phyloP scores from a whole-genome alignment of 2,329 filamentous ascomycete genomes.

The Helotiales sp. region DNA sequence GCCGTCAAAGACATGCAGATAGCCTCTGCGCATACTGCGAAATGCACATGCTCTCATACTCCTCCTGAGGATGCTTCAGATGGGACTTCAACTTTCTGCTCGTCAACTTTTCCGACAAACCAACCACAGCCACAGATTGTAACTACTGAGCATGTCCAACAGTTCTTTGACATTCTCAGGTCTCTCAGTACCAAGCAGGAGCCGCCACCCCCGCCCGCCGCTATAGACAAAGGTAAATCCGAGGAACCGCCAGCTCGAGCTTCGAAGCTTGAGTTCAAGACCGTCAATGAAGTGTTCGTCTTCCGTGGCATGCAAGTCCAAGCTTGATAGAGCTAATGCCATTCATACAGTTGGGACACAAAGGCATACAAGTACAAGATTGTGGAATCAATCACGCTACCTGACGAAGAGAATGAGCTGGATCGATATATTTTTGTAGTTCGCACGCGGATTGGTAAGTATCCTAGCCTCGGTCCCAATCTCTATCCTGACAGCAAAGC shows the following conservation, averaged over 20 bases:
- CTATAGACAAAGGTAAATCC: slow-evolving; percentile 5
- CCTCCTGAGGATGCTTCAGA: slow-evolving; percentile 10
- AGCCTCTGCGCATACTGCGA: slow-evolving; percentile 5
- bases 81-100: slow-evolving; percentile 4
- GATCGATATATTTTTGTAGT: slow-evolving; percentile 22
- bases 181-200: slow-evolving; percentile 14
- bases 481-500: slow-evolving; percentile 1
- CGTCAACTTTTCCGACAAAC: slow-evolving; percentile 7
- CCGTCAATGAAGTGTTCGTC: slow-evolving; percentile 23
- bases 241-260: slow-evolving; percentile 12
- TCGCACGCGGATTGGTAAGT: slow-evolving; percentile 15
- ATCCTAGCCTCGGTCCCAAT: slow-evolving; percentile 3
- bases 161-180: slow-evolving; percentile 12
- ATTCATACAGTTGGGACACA: slow-evolving; percentile 22
- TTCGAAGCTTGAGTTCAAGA: slow-evolving; percentile 26
- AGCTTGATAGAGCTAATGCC: slow-evolving; percentile 8
- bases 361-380: slow-evolving; percentile 34
- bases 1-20: slow-evolving; percentile 18
- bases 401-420: slow-evolving; percentile 14
- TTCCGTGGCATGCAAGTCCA: neutral
- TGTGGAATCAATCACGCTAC: slow-evolving; percentile 22
- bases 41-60: slow-evolving; percentile 11
- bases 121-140: slow-evolving; percentile 3
- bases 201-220: slow-evolving; percentile 1
- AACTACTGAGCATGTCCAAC: slow-evolving; percentile 14